Evolutionary conservation across 768 basidiomycete species (phyloP).

Genomic region (Serendipita indica): DNA sequence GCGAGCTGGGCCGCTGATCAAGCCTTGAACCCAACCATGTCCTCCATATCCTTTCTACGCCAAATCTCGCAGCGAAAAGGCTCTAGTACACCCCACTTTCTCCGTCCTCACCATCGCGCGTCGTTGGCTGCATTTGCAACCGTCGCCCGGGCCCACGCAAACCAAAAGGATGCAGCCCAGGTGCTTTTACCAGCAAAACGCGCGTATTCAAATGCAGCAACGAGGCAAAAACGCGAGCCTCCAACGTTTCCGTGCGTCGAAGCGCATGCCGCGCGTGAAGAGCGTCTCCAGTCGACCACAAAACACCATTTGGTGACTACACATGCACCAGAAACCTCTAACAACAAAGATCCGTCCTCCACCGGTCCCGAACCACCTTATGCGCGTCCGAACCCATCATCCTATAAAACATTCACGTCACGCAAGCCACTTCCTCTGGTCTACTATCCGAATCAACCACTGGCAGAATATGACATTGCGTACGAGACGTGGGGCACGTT

Average conservation of each 20-base stretch:
- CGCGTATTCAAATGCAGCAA: background rate
- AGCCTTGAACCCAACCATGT: too few species aligned
- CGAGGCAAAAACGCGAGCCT: background rate
- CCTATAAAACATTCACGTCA: constrained; percentile 59
- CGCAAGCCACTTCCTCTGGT: constrained; percentile 46
- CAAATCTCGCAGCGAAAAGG: too few species aligned
- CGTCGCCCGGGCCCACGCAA: background rate
- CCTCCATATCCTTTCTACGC: too few species aligned
- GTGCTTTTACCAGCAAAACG: background rate
- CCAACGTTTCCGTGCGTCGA: constrained; percentile 58
- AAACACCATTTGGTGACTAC: constrained; percentile 15
- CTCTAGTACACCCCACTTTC: background rate
- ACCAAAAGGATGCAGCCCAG: too few species aligned
- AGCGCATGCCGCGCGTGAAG: constrained; percentile 59
- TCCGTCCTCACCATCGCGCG: background rate
- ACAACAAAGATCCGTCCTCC: constrained; percentile 21
- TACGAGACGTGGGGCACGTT: constrained; percentile 98
- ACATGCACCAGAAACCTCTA: constrained; percentile 15
- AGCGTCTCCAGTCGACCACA: constrained; percentile 28
- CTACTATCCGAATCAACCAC: constrained; percentile 35
- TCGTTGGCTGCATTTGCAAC: constrained; percentile 5
- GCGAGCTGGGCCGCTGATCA: too few species aligned
- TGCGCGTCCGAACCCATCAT: constrained; percentile 57
- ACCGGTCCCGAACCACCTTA: constrained; percentile 74
- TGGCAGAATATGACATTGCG: constrained; percentile 70